phyloP scores from a whole-genome alignment of 2,329 filamentous ascomycete genomes.

The Epichloe baconii region DNA sequence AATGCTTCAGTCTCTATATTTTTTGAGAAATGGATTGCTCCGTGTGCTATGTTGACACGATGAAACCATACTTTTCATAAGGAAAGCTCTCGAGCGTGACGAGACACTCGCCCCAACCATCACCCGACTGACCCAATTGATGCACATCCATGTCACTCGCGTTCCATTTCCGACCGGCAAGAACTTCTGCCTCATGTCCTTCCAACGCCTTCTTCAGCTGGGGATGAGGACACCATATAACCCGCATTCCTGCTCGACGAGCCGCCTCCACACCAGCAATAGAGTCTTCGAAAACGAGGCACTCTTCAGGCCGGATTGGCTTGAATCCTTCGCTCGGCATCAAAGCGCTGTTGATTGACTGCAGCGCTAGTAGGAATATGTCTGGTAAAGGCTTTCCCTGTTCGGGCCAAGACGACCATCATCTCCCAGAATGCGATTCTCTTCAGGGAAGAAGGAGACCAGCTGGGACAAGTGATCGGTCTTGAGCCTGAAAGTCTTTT shows the following conservation, averaged over 20 bases:
- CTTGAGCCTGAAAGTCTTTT: neutral
- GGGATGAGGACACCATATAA: neutral
- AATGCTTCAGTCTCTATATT: too few relatives aligned
- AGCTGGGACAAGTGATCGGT: neutral
- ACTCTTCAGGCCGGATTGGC: neutral
- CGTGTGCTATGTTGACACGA: too few relatives aligned
- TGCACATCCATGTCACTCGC: neutral
- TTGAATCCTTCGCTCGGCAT: neutral
- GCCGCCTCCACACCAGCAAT: neutral
- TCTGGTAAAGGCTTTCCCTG: neutral
- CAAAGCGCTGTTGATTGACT: neutral
- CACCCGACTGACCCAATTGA: neutral
- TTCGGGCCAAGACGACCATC: neutral
- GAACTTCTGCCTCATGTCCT: neutral
- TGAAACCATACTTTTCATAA: neutral
- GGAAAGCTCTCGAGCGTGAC: neutral
- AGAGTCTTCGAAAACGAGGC: conserved; percentile 2
- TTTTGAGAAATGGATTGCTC: too few relatives aligned
- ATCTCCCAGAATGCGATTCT: neutral
- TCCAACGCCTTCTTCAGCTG: neutral
- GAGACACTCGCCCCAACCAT: neutral
- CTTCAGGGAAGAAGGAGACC: neutral
- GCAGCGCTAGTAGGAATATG: neutral
- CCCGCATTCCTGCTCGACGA: neutral
- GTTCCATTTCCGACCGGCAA: neutral